These are phyloP conservation scores for Pythium apleroticum DNA, from an alignment of 352 stramenopile genomes.

Conservation along the genomic window DNA sequence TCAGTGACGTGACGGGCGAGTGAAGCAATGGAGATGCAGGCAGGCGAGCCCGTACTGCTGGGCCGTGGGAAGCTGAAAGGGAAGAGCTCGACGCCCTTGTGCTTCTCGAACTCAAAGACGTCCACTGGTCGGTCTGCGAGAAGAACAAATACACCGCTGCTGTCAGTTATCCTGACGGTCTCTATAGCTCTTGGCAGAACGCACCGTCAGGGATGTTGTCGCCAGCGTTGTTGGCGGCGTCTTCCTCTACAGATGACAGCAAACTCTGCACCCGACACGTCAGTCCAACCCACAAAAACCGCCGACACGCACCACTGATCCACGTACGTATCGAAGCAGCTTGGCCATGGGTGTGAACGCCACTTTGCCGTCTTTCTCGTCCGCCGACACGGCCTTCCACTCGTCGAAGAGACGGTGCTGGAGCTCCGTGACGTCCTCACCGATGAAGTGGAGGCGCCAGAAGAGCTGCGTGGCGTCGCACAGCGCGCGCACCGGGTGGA, in stretches of 20 bases:
- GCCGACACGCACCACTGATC: background rate
- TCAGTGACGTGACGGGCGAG: background rate
- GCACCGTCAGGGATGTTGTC: constrained; percentile 29
- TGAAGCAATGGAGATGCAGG: background rate
- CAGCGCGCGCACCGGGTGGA: constrained; percentile 57
- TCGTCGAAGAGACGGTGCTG: constrained; percentile 56
- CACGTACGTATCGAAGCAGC: constrained; percentile 59
- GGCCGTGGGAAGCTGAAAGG: constrained; percentile 60
- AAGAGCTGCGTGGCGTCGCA: constrained; percentile 80
- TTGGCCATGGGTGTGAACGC: constrained; percentile 47
- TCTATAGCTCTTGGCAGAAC: background rate
- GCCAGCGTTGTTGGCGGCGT: constrained; percentile 32
- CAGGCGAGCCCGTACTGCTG: constrained; percentile 25
- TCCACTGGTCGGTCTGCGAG: constrained; percentile 41
- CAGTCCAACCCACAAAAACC: background rate
- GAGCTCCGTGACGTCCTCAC: constrained; percentile 52
- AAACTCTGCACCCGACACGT: constrained; percentile 44
- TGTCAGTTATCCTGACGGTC: background rate
- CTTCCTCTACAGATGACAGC: constrained; percentile 45
- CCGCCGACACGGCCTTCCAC: constrained; percentile 42
- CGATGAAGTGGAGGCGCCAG: constrained; percentile 81
- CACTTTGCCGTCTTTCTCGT: constrained; percentile 32
- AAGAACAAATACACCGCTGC: background rate
- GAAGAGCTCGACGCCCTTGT: constrained; percentile 42
- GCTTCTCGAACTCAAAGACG: constrained; percentile 34